Conservation (phyloP, 1,284 basidiomycete genomes). For the Cerioporus squamosus region DNA sequence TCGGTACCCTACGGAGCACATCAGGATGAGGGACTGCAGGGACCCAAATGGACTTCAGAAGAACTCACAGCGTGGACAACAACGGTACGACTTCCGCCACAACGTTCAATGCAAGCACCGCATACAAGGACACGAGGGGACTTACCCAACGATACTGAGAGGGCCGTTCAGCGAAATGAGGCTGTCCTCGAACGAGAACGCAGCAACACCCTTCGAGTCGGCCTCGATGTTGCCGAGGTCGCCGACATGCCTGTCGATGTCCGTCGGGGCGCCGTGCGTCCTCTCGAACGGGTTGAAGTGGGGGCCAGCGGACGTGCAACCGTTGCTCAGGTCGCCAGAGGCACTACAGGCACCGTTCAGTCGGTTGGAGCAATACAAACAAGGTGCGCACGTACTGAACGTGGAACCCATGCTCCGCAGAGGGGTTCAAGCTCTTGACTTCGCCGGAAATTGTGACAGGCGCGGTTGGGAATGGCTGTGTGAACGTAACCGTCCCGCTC, state of each 20-base stretch:
- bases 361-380: neutral
- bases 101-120: neutral
- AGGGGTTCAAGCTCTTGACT: constrained; percentile 63
- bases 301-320: constrained; percentile 72
- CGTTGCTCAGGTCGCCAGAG: constrained; percentile 68
- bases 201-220: constrained; percentile 61
- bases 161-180: constrained; percentile 73
- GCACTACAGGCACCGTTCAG: constrained; percentile 44
- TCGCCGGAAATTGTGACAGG: constrained; percentile 68
- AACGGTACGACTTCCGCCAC: constrained; percentile 51
- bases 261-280: constrained; percentile 68
- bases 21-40: neutral
- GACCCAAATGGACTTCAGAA: neutral
- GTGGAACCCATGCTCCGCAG: constrained; percentile 74
- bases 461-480: constrained; percentile 54
- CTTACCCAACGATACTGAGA: constrained; percentile 71
- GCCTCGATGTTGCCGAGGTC: constrained; percentile 79
- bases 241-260: constrained; percentile 69
- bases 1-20: constrained; percentile 58
- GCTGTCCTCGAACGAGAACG: constrained; percentile 62
- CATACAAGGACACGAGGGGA: constrained; percentile 8
- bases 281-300: constrained; percentile 78
- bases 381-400: constrained; percentile 60
- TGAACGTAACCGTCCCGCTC: constrained; percentile 68
- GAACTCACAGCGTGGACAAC: constrained; percentile 64